Conservation (phyloP, 768 basidiomycete genomes). For the Russula foetens region DNA sequence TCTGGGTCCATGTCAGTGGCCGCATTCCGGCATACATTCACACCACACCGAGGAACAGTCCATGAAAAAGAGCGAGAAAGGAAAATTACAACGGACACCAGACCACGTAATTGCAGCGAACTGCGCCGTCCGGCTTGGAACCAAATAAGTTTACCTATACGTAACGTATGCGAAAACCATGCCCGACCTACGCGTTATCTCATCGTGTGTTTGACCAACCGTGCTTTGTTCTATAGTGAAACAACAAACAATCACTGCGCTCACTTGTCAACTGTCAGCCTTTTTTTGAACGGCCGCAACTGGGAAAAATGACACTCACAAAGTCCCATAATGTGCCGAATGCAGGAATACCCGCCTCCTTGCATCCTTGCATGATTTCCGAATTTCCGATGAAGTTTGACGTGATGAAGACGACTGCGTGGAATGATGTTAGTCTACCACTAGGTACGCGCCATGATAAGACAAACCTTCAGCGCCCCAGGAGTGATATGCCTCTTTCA, state of each 20-base stretch:
- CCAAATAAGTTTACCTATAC: too few relatives aligned
- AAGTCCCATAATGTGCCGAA: slow-evolving; percentile 29
- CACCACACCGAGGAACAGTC: too few relatives aligned
- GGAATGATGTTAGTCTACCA: not conserved
- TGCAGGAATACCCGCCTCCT: slow-evolving; percentile 30
- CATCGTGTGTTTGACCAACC: not conserved
- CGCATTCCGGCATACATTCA: too few relatives aligned
- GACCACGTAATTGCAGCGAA: too few relatives aligned
- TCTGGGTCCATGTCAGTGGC: too few relatives aligned
- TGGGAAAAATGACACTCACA: not conserved
- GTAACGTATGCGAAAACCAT: not conserved
- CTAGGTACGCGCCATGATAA: too few relatives aligned
- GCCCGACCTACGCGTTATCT: not conserved
- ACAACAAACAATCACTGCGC: not conserved
- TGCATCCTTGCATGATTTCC: slow-evolving; percentile 36
- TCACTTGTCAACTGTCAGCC: slow-evolving; percentile 5
- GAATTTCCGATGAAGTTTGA: slow-evolving; percentile 35
- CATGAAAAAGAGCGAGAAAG: too few relatives aligned
- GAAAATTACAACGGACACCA: too few relatives aligned
- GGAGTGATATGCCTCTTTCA: slow-evolving; percentile 30
- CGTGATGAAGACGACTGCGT: slow-evolving; percentile 36
- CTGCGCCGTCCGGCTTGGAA: too few relatives aligned
- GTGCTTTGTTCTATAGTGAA: too few relatives aligned
- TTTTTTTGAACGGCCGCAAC: not conserved
- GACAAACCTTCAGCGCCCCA: slow-evolving; percentile 33